Base-by-base conservation (phyloP, 2,329 filamentous ascomycete species). In the Zalaria sp. region DNA sequence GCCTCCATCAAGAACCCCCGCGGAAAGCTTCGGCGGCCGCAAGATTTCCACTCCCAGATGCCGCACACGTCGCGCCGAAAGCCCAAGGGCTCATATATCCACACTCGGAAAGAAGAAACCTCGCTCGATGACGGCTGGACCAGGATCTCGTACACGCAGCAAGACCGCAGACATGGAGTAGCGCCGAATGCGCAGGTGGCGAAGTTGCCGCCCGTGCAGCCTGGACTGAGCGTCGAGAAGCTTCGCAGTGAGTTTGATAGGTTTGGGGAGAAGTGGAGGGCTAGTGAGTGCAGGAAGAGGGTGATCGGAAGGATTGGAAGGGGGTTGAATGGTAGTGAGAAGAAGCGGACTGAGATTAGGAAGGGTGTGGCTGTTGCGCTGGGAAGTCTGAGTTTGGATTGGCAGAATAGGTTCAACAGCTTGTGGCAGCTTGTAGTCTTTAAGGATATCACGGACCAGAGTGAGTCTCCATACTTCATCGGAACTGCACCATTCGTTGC, bases 381-480 rank as follows among this genome's bases (percentile, higher is more conserved):
- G 7, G 54, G 54, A 3, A 57, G 54, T 40, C 51, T 56, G 46
- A 56, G 53, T 43, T 43, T 54, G 34, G 52, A 57, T 26, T 40
- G 49, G 27, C 45, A 51, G n/a, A 49, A 48, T 27, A 37, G 55
- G n/a, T 46, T 49, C 34, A 49, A 55, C 38, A 56, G 51, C 34
- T 44, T 58, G 43, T 52, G 51, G 50, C 57, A 60, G 45, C 44
- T 54, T 26, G 55, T 51, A 2, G 51, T 53, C 3, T 59, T 58
- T 25, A 39, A 53, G 39, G 57, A 57, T 35, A 38, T 54, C 7
- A 46, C 50, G 9, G 37, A 45, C 5, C 35, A 49, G 29, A 29
- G 45, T 47, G 40, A 10, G 43, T 32, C 27, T 18, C 18, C 18
- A 18, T 18, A 18, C 18, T 18, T 18, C 18, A 18, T 18, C 18